Percentiles rank a stretch among this genome's conserved stretches.
phyloP scores from a whole-genome alignment of 768 basidiomycete species.

The Boletellus sp. region DNA sequence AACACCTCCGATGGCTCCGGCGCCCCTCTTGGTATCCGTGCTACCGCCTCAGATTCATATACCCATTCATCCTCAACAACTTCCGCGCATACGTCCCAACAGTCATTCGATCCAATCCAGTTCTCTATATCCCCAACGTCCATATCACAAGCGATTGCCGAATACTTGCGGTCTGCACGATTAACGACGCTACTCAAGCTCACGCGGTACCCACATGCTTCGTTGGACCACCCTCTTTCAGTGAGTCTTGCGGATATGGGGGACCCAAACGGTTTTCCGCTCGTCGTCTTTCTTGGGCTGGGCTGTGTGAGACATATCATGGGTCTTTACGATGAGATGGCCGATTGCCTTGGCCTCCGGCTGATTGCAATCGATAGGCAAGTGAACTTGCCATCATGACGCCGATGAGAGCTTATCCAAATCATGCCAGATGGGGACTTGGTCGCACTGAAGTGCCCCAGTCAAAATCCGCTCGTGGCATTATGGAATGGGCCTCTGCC shows the following conservation, averaged over 20 bases:
- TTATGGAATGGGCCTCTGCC: slow-evolving; percentile 86
- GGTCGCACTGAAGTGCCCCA: slow-evolving; percentile 75
- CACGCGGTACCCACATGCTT: slow-evolving; percentile 76
- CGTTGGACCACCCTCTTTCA: slow-evolving; percentile 65
- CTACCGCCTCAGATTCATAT: slow-evolving; percentile 48
- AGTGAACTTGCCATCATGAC: slow-evolving; percentile 16
- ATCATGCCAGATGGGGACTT: slow-evolving; percentile 72
- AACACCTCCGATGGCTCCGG: slow-evolving; percentile 56
- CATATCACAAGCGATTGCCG: slow-evolving; percentile 71
- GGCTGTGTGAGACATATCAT: slow-evolving; percentile 94
- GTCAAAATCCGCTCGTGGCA: slow-evolving; percentile 66
- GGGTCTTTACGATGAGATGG: slow-evolving; percentile 96
- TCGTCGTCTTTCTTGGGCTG: slow-evolving; percentile 88
- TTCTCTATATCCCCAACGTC: slow-evolving; percentile 47
- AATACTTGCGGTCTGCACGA: slow-evolving; percentile 82
- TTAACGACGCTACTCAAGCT: slow-evolving; percentile 80
- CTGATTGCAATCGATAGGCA: slow-evolving; percentile 93
- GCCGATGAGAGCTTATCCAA: slow-evolving; percentile 12
- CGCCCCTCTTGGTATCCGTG: slow-evolving; percentile 26
- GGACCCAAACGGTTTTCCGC: slow-evolving; percentile 75
- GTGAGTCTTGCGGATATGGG: slow-evolving; percentile 96
- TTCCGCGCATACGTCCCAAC: slow-evolving; percentile 21
- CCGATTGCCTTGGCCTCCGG: slow-evolving; percentile 77
- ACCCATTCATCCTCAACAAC: slow-evolving; percentile 45
- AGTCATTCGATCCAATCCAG: slow-evolving; percentile 25